These are phyloP conservation scores for Cryptococcus floricola DNA, from an alignment of 1,284 basidiomycete species.

Conservation along the genomic window DNA sequence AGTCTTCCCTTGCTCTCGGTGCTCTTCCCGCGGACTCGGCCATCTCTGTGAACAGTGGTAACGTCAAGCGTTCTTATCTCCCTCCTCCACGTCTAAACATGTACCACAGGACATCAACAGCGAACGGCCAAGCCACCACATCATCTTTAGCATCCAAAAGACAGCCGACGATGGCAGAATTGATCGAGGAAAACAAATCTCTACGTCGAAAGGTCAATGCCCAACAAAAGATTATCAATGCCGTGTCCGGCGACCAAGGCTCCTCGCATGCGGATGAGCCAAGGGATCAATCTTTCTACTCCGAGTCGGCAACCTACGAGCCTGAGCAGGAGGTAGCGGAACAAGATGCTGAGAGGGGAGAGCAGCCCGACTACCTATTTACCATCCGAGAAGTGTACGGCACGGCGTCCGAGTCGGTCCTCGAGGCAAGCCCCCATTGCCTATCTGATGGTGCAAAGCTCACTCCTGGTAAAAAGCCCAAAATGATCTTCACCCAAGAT, in stretches of 20 bases:
- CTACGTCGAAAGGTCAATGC: conserved; percentile 12
- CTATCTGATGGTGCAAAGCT: background rate
- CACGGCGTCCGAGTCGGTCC: background rate
- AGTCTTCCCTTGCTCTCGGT: conserved; percentile 17
- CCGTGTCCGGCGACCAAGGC: background rate
- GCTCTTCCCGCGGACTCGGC: conserved; percentile 13
- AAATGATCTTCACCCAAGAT: conserved; percentile 9
- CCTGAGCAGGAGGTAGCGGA: conserved; percentile 1
- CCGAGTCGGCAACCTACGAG: background rate
- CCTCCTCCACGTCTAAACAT: background rate
- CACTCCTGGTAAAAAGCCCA: conserved; percentile 3
- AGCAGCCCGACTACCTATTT: conserved; percentile 2
- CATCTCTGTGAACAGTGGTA: conserved; percentile 22
- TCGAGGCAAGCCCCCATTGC: background rate
- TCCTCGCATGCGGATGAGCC: background rate
- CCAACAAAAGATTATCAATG: conserved; percentile 15
- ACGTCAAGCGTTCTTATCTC: conserved; percentile 1
- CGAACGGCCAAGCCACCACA: conserved; percentile 14
- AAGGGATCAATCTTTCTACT: background rate
- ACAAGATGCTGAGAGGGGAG: background rate
- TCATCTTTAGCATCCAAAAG: background rate
- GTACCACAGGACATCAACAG: conserved; percentile 10
- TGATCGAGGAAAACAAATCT: conserved; percentile 18
- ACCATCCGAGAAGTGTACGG: conserved; percentile 3
- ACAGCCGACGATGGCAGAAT: conserved; percentile 11